Evolutionary conservation across 306 rosid species (phyloP).

Genomic region (Styphnolobium japonicum): DNA sequence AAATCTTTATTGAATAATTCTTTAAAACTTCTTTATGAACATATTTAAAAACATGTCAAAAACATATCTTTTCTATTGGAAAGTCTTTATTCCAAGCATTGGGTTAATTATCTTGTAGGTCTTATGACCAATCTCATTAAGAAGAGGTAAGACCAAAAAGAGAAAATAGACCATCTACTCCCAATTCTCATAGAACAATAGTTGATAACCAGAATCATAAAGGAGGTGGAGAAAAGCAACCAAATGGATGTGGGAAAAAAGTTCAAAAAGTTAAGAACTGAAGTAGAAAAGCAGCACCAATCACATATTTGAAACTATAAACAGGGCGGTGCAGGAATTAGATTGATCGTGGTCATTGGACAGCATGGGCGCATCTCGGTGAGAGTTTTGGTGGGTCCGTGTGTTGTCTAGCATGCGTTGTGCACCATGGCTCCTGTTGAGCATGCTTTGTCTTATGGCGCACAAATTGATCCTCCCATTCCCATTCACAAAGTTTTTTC

Average conservation of each 20-base stretch:
- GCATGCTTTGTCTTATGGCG: conserved; percentile 48
- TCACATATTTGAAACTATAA: not conserved
- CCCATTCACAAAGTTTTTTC: not conserved
- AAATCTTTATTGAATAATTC: too few relatives aligned
- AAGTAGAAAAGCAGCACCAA: not conserved
- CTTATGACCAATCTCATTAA: too few relatives aligned
- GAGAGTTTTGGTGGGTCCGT: conserved; percentile 50
- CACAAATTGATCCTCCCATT: conserved; percentile 16
- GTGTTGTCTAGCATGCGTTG: conserved; percentile 59
- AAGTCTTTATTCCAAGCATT: too few relatives aligned
- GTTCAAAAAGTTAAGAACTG: not conserved
- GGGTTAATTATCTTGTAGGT: too few relatives aligned
- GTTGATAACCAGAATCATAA: not conserved
- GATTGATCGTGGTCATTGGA: conserved; percentile 4
- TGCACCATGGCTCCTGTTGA: conserved; percentile 41
- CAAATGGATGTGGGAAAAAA: not conserved
- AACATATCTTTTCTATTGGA: too few relatives aligned
- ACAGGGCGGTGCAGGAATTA: not conserved
- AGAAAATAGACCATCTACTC: not conserved
- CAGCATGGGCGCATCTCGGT: conserved; percentile 27
- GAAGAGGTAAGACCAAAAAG: too few relatives aligned
- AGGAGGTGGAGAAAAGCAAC: not conserved
- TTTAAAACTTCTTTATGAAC: too few relatives aligned
- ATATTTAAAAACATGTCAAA: too few relatives aligned
- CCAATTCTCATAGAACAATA: not conserved